These are phyloP conservation scores for Penicillium rolfsii DNA, from an alignment of 2,329 filamentous ascomycete species.

Conservation along the genomic window DNA sequence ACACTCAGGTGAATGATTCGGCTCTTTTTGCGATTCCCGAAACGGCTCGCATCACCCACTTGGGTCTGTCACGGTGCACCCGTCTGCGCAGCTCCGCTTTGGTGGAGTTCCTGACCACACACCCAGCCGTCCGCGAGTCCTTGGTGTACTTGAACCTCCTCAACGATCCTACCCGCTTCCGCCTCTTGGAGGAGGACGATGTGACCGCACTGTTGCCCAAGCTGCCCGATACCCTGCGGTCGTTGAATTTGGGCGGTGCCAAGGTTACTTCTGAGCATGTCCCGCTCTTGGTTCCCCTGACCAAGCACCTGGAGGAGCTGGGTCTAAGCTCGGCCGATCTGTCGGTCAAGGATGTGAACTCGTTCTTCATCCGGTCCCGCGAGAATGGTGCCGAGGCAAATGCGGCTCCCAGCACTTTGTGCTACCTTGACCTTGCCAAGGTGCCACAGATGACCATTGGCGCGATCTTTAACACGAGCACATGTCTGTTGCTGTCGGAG, in stretches of 20 bases:
- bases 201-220: conserved; percentile 66
- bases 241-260: conserved; percentile 75
- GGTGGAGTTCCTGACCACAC: conserved; percentile 70
- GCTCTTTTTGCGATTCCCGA: conserved; percentile 71
- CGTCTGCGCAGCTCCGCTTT: conserved; percentile 68
- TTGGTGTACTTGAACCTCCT: conserved; percentile 74
- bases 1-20: conserved; percentile 73
- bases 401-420: conserved; percentile 53
- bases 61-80: conserved; percentile 77
- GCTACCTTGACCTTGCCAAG: conserved; percentile 77
- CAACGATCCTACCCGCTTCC: conserved; percentile 71
- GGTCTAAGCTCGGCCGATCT: conserved; percentile 70
- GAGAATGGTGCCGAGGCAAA: conserved; percentile 27
- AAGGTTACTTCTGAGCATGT: conserved; percentile 69
- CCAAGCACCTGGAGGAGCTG: conserved; percentile 75
- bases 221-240: conserved; percentile 69
- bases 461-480: conserved; percentile 60
- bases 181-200: conserved; percentile 69
- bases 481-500: conserved; percentile 60
- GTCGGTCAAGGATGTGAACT: conserved; percentile 66
- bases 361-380: conserved; percentile 55
- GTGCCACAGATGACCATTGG: conserved; percentile 61
- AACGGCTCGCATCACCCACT: conserved; percentile 73
- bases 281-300: conserved; percentile 64
- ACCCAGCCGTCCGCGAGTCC: conserved; percentile 67